phyloP scores from a whole-genome alignment of 2,329 filamentous ascomycete species.

The Fusarium abutilonis region DNA sequence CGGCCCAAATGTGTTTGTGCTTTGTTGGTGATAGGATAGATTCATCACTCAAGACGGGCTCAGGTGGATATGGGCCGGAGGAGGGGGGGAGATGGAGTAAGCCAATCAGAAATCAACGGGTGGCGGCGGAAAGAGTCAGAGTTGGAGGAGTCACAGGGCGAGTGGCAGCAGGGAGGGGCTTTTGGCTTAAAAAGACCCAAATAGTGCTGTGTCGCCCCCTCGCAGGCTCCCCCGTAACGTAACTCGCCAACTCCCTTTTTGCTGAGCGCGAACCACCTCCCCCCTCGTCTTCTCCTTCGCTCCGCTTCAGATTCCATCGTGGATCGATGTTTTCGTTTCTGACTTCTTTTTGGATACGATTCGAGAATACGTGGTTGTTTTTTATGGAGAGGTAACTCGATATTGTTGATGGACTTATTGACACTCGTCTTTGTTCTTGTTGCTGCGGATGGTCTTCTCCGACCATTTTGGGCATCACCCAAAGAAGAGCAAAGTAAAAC shows the following conservation, averaged over 20 bases:
- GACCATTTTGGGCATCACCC: conserved; percentile 26
- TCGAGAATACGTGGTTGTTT: neutral
- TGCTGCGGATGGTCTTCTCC: conserved; percentile 44
- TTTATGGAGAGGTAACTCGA: neutral
- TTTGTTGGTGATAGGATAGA: conserved; percentile 18
- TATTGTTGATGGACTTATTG: neutral
- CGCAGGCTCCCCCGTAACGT: conserved; percentile 46
- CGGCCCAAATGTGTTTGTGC: conserved; percentile 1
- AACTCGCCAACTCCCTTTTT: conserved; percentile 44
- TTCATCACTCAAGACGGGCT: conserved; percentile 4
- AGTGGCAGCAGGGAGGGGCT: conserved; percentile 43
- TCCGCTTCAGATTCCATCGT: conserved; percentile 9
- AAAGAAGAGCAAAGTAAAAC: conserved; percentile 3
- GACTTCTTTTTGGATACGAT: neutral
- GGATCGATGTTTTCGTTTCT: conserved; percentile 10
- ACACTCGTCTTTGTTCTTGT: conserved; percentile 20
- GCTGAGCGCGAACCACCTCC: conserved; percentile 22
- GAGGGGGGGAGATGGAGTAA: conserved; percentile 6
- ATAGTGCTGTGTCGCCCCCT: conserved; percentile 61
- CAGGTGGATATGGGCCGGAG: conserved; percentile 29
- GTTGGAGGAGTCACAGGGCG: conserved; percentile 24
- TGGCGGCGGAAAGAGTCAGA: conserved; percentile 36
- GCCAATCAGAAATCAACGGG: conserved; percentile 38
- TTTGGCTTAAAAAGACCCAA: conserved; percentile 64
- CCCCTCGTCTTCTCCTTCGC: conserved; percentile 3